Conservation (phyloP, 352 stramenopile genomes). For the Phytophthora citrophthora region DNA sequence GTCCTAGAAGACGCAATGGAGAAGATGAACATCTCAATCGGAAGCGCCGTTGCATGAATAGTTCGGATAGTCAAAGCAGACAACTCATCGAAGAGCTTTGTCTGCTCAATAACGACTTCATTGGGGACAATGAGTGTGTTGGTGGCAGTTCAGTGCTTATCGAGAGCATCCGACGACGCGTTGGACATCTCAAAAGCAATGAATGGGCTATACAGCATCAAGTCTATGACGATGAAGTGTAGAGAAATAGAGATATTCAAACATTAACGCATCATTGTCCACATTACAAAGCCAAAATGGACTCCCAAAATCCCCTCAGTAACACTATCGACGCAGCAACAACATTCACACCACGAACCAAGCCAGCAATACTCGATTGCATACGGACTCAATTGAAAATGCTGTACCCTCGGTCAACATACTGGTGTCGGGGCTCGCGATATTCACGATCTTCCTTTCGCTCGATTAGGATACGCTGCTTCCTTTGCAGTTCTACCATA, state of each 20-base stretch:
- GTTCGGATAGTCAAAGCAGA: constrained; percentile 2
- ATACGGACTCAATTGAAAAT: constrained; percentile 10
- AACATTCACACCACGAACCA: constrained; percentile 8
- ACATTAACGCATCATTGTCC: constrained; percentile 17
- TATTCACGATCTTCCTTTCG: constrained; percentile 60
- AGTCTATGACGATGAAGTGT: constrained; percentile 89
- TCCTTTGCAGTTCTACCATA: constrained; percentile 50
- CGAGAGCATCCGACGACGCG: constrained; percentile 31
- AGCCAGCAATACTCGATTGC: constrained; percentile 1
- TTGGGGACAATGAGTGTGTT: constrained; percentile 19
- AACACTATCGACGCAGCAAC: neutral
- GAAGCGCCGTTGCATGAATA: constrained; percentile 43
- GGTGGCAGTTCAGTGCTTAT: constrained; percentile 35
- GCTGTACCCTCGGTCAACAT: constrained; percentile 16
- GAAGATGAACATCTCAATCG: constrained; percentile 2
- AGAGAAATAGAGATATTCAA: constrained; percentile 27
- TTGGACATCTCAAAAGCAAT: constrained; percentile 65
- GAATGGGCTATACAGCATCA: constrained; percentile 66
- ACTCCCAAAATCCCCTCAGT: neutral
- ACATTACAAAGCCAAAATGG: constrained; percentile 11
- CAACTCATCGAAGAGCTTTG: constrained; percentile 58
- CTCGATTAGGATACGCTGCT: constrained; percentile 54
- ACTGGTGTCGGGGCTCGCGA: constrained; percentile 13
- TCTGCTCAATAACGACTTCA: constrained; percentile 80
- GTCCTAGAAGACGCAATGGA: neutral